Base-by-base conservation (phyloP, 352 stramenopile species). In the Pythium rishiriense region DNA sequence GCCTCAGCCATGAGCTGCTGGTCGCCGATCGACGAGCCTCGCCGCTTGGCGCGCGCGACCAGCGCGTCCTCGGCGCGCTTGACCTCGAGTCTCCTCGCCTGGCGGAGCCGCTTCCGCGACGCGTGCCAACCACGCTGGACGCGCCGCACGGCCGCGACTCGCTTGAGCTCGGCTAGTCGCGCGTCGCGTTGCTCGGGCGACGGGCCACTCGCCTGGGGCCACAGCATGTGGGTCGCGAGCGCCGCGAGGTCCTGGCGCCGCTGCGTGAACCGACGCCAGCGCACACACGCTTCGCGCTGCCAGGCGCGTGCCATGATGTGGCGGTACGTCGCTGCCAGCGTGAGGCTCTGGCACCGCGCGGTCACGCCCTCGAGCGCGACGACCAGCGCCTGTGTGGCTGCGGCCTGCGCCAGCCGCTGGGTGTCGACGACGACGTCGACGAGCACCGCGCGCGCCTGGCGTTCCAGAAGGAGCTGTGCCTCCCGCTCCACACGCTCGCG, bases 101-200 rank as follows among this genome's bases (percentile, higher is more conserved):
- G 45, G 3, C 53, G 54, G 11, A 62, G 24, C 10, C 50, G 58
- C 17, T 45, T 47, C 14, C 46, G 49, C 53, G 54, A 64, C 37
- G 48, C 25, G 29, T 50, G 59, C 60, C 66, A 73, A 35, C 55
- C 52, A 26, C 66, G 66, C 54, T 72, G 66, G 22, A 73, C 42
- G 24, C 49, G 65, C 17, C 60, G 53, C 2, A 57, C 56, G 22
- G 48, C 62, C 17, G 45, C 31, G 37, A 60, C 46, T 11, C 66
- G 67, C 21, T 28, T 25, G 5, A 73, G 58, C 33, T 72, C 65
- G 29, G 39, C 62, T 17, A 72, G 58, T 0, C 58, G 65, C 14
- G 55, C 25, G 11, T 46, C 46, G 22, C 55, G 54, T 14, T 22
- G 57, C 35, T 37, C 53, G 26, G 56, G 25, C 9, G 33, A 24